Evolutionary conservation across 2,329 filamentous ascomycete species (phyloP).

Genomic region (Microdochium nivale): DNA sequence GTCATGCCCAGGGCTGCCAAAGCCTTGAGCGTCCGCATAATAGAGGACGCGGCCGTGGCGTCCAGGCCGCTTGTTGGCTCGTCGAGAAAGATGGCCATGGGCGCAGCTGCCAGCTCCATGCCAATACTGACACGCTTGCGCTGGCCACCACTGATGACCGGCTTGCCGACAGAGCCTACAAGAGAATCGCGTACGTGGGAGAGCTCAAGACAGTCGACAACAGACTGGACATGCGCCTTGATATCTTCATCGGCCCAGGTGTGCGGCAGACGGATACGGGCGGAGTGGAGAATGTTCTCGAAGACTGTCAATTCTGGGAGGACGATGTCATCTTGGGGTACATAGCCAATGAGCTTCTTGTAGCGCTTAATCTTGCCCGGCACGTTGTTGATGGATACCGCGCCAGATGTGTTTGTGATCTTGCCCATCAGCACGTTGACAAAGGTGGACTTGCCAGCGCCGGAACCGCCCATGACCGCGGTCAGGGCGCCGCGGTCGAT

Average conservation of each 20-base stretch:
- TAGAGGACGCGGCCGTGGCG: conserved; percentile 44
- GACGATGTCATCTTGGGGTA: conserved; percentile 53
- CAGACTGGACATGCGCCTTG: conserved; percentile 41
- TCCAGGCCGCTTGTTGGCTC: conserved; percentile 46
- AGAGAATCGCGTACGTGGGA: conserved; percentile 40
- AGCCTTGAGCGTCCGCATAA: conserved; percentile 44
- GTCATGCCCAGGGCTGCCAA: conserved; percentile 47
- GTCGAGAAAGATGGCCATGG: conserved; percentile 45
- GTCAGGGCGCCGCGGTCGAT: conserved; percentile 46
- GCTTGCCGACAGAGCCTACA: conserved; percentile 41
- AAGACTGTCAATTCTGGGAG: conserved; percentile 50
- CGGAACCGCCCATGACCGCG: conserved; percentile 51
- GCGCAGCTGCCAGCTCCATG: conserved; percentile 47
- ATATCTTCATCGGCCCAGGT: conserved; percentile 41
- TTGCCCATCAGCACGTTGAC: conserved; percentile 56
- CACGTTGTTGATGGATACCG: conserved; percentile 43
- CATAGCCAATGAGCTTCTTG: conserved; percentile 53
- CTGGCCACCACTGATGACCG: conserved; percentile 48
- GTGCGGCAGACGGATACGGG: conserved; percentile 41
- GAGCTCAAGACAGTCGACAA: conserved; percentile 45
- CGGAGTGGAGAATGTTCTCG: conserved; percentile 54
- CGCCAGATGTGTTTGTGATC: conserved; percentile 37
- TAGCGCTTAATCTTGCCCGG: conserved; percentile 39
- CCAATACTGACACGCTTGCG: conserved; percentile 51
- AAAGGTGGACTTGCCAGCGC: conserved; percentile 52